Conservation (phyloP, 2,329 filamentous ascomycete species). For the Phyllosticta citriasiana region DNA sequence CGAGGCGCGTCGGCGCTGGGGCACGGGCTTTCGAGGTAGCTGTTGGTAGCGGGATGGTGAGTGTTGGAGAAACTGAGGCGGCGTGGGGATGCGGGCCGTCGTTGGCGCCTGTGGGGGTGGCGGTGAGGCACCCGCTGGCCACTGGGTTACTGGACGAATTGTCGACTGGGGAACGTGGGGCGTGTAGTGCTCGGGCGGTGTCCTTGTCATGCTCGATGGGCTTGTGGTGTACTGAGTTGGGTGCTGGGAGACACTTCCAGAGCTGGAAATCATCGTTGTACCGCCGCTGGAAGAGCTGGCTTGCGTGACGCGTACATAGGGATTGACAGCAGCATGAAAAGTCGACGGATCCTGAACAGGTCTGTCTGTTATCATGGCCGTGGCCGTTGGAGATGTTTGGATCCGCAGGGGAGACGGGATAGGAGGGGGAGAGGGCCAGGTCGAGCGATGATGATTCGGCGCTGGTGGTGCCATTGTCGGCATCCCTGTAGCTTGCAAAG, state of each 20-base stretch:
- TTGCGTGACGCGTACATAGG: not conserved
- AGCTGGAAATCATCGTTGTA: constrained; percentile 3
- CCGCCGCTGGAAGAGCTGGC: constrained; percentile 4
- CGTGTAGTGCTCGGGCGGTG: constrained; percentile 6
- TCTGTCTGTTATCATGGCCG: not conserved
- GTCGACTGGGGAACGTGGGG: not conserved
- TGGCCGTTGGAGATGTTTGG: not conserved
- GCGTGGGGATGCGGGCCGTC: not conserved
- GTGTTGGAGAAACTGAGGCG: not conserved
- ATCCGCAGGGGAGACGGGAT: constrained; percentile 13
- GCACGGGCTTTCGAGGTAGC: not conserved
- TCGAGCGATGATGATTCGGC: not conserved
- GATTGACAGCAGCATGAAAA: not conserved
- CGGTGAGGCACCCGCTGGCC: not conserved
- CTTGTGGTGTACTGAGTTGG: constrained; percentile 5
- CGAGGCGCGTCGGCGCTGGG: constrained; percentile 2
- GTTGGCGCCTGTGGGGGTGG: not conserved
- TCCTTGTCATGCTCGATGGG: constrained; percentile 5
- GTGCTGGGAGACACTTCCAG: constrained; percentile 4
- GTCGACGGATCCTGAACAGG: not conserved
- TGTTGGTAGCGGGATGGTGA: not conserved
- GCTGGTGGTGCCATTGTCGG: not conserved
- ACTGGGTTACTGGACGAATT: not conserved
- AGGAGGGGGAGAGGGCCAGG: constrained; percentile 11
- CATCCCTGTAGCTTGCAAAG: not conserved